Conservation (phyloP, 768 basidiomycete genomes). For the Auricularia sp. region DNA sequence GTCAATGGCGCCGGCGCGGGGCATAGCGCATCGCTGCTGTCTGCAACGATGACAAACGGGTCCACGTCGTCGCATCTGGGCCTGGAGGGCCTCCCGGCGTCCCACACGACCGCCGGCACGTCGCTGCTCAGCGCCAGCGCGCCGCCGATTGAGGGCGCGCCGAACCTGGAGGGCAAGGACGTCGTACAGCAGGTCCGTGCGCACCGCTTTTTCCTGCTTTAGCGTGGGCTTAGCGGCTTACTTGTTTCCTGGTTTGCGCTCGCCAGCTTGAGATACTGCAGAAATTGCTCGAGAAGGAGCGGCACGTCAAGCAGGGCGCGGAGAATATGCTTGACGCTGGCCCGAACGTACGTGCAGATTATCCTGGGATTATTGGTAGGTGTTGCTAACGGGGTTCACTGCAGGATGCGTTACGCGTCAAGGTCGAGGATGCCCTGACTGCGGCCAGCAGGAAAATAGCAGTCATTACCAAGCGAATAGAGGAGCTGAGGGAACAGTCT, state of each 20-base stretch:
- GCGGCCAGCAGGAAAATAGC: constrained; percentile 68
- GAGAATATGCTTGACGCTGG: constrained; percentile 76
- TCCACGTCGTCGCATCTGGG: background rate
- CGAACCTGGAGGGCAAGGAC: constrained; percentile 39
- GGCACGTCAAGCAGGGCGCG: constrained; percentile 82
- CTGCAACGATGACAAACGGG: background rate
- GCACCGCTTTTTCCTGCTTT: background rate
- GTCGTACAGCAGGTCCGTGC: constrained; percentile 29
- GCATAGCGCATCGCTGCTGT: background rate
- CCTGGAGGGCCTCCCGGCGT: background rate
- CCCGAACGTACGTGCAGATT: constrained; percentile 32
- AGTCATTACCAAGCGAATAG: constrained; percentile 48
- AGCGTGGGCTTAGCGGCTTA: background rate
- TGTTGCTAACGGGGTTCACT: constrained; percentile 7
- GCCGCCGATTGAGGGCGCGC: constrained; percentile 17
- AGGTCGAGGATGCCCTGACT: constrained; percentile 70
- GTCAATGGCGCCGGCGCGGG: background rate
- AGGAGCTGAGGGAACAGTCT: constrained; percentile 23
- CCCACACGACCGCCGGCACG: background rate
- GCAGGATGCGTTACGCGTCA: constrained; percentile 54
- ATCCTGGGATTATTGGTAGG: background rate
- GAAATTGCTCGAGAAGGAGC: constrained; percentile 61
- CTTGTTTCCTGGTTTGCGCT: background rate
- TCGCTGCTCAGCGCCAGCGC: background rate
- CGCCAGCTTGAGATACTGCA: constrained; percentile 57